A percentile compares a stretch with the other conserved stretches of the same genome.
These are phyloP conservation scores for Alternaria sp. DNA, from an alignment of 2,329 filamentous ascomycete species.

Conservation along the genomic window DNA sequence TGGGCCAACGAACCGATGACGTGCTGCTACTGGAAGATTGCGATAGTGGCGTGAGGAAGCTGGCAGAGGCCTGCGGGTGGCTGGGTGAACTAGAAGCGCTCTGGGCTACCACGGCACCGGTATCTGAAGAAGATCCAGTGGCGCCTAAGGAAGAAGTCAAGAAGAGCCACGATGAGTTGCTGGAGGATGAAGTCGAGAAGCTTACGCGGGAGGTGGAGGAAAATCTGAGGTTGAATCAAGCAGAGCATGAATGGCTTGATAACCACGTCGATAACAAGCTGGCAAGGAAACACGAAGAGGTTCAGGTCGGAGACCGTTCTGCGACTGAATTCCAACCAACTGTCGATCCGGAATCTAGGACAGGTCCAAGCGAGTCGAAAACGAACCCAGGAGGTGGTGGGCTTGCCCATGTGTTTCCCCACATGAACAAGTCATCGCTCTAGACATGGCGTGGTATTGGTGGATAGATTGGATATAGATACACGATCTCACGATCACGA, in stretches of 20 bases:
- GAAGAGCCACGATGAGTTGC: slow-evolving; percentile 62
- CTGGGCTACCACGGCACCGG: slow-evolving; percentile 73
- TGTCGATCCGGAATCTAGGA: slow-evolving; percentile 13
- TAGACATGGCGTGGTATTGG: slow-evolving; percentile 4
- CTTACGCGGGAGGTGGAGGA: slow-evolving; percentile 67
- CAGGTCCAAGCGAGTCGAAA: slow-evolving; percentile 9
- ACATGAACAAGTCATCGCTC: slow-evolving; percentile 57
- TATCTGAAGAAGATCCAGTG: slow-evolving; percentile 52
- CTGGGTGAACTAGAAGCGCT: slow-evolving; percentile 78
- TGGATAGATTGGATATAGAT: not conserved
- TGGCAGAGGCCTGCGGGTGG: slow-evolving; percentile 88
- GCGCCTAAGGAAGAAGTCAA: slow-evolving; percentile 44
- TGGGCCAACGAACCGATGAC: slow-evolving; percentile 83
- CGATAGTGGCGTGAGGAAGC: slow-evolving; percentile 78
- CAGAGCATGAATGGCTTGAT: slow-evolving; percentile 47
- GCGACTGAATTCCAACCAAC: slow-evolving; percentile 11
- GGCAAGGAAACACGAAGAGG: slow-evolving; percentile 26
- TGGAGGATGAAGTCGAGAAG: slow-evolving; percentile 67
- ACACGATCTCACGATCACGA: slow-evolving; percentile 6
- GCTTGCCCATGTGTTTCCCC: slow-evolving; percentile 44
- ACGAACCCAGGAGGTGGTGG: slow-evolving; percentile 18
- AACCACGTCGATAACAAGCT: slow-evolving; percentile 44
- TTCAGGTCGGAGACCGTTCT: not conserved
- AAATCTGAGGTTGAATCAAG: slow-evolving; percentile 53
- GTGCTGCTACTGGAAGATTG: slow-evolving; percentile 85